phyloP scores from a whole-genome alignment of 768 basidiomycete species.

The Wakefieldia striispora region DNA sequence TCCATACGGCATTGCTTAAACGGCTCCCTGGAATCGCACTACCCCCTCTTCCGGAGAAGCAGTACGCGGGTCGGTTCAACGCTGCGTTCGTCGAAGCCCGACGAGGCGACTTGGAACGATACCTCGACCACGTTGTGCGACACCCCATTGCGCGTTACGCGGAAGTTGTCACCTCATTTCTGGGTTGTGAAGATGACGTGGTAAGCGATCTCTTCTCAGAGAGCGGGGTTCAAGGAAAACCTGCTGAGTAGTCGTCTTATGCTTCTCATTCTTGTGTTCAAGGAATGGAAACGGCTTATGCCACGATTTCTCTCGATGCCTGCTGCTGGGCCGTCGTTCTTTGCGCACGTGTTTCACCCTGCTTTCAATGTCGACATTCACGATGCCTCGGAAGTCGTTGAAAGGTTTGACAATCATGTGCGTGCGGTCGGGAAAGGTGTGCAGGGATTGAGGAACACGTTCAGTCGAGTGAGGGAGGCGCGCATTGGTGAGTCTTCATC shows the following conservation, averaged over 20 bases:
- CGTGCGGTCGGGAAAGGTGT: slow-evolving; percentile 67
- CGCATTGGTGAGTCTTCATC: slow-evolving; percentile 51
- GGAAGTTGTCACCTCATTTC: slow-evolving; percentile 76
- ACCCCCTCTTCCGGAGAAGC: slow-evolving; percentile 83
- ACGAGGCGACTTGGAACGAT: slow-evolving; percentile 77
- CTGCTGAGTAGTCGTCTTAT: slow-evolving; percentile 2
- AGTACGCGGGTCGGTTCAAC: slow-evolving; percentile 78
- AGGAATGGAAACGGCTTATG: slow-evolving; percentile 73
- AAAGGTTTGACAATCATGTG: slow-evolving; percentile 64
- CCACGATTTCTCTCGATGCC: slow-evolving; percentile 59
- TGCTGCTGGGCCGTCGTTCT: slow-evolving; percentile 74
- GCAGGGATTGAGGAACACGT: slow-evolving; percentile 61
- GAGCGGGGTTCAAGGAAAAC: background rate
- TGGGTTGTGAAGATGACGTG: slow-evolving; percentile 70
- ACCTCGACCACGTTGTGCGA: slow-evolving; percentile 63
- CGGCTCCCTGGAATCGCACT: slow-evolving; percentile 74
- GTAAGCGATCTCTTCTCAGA: slow-evolving; percentile 43
- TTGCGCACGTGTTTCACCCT: slow-evolving; percentile 78
- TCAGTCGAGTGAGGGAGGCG: slow-evolving; percentile 61
- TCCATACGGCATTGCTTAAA: slow-evolving; percentile 68
- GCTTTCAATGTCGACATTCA: slow-evolving; percentile 79
- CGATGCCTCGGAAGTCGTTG: slow-evolving; percentile 58
- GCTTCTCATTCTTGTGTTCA: background rate
- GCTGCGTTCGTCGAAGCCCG: slow-evolving; percentile 82
- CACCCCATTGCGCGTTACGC: slow-evolving; percentile 79